Conservation (phyloP, 768 basidiomycete species). For the Amanita phalloides region DNA sequence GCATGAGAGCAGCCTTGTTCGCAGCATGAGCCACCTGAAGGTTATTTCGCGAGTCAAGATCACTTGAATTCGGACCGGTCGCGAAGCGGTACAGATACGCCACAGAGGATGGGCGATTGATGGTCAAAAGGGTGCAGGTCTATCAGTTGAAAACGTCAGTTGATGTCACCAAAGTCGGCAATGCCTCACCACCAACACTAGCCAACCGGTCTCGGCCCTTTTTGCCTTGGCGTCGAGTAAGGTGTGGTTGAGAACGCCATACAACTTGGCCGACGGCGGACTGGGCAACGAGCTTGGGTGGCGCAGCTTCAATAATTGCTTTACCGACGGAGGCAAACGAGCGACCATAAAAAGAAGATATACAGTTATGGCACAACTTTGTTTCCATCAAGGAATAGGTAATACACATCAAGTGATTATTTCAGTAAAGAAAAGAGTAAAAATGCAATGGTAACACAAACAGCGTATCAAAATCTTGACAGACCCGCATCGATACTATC, state of each 20-base stretch:
- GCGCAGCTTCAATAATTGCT: conserved; percentile 60
- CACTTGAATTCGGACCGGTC: conserved; percentile 34
- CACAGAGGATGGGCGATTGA: conserved; percentile 70
- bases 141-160: conserved; percentile 17
- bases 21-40: conserved; percentile 46
- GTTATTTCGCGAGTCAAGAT: conserved; percentile 23
- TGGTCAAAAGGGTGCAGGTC: conserved; percentile 78
- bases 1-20: conserved; percentile 73
- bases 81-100: conserved; percentile 77
- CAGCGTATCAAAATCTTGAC: conserved; percentile 1
- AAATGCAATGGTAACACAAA: not conserved
- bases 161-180: not conserved
- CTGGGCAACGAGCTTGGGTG: conserved; percentile 49
- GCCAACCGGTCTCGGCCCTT: conserved; percentile 69
- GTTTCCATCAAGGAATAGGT: conserved; percentile 4
- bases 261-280: conserved; percentile 43
- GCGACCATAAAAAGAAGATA: conserved; percentile 22
- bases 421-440: too few species aligned
- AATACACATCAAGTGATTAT: not conserved
- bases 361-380: not conserved
- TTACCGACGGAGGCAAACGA: conserved; percentile 54
- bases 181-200: conserved; percentile 58
- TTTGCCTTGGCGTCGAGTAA: conserved; percentile 51
- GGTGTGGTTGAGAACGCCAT: conserved; percentile 48
- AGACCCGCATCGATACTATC: conserved; percentile 1